A percentile compares a stretch with the other conserved stretches of the same genome.
Conservation (phyloP, 1,139 yeast species). For the Nakaseomyces delphensis region DNA sequence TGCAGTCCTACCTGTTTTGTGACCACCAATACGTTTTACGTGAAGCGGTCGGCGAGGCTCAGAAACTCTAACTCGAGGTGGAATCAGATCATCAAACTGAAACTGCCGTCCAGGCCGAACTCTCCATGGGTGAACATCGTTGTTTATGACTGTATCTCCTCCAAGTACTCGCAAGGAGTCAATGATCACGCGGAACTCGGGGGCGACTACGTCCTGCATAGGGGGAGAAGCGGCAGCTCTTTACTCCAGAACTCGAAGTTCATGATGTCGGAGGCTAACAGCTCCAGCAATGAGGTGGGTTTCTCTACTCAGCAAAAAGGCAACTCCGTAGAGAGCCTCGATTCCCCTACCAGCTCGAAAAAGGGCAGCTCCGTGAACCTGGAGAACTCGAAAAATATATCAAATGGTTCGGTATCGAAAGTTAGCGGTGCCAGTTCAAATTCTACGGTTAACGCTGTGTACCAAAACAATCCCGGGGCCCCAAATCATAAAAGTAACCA, state of each 20-base stretch:
- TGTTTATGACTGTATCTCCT: conserved; percentile 19
- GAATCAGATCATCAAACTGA: conserved; percentile 25
- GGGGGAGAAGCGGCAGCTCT: background rate
- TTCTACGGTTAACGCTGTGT: background rate
- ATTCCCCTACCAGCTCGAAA: background rate
- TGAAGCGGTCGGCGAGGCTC: conserved; percentile 19
- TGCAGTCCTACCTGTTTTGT: conserved; percentile 29
- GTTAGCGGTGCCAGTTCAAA: background rate
- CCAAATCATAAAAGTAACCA: background rate
- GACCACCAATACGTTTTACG: conserved; percentile 23
- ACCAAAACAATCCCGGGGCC: background rate
- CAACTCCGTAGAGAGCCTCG: background rate
- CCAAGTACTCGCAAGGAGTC: conserved; percentile 2
- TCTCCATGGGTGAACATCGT: conserved; percentile 25
- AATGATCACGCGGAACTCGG: background rate
- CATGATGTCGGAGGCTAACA: background rate
- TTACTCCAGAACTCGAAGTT: conserved; percentile 1
- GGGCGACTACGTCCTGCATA: background rate
- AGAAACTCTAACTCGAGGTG: conserved; percentile 20
- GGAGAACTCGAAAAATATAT: background rate
- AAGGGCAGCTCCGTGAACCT: background rate
- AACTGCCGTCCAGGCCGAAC: conserved; percentile 22
- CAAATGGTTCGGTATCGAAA: background rate
- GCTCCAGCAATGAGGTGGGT: background rate
- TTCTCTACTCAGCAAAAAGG: background rate